Percentiles rank a stretch among this genome's conserved stretches.
Conservation (phyloP, 148 eudicot species). For the Arctostaphylos glauca region DNA sequence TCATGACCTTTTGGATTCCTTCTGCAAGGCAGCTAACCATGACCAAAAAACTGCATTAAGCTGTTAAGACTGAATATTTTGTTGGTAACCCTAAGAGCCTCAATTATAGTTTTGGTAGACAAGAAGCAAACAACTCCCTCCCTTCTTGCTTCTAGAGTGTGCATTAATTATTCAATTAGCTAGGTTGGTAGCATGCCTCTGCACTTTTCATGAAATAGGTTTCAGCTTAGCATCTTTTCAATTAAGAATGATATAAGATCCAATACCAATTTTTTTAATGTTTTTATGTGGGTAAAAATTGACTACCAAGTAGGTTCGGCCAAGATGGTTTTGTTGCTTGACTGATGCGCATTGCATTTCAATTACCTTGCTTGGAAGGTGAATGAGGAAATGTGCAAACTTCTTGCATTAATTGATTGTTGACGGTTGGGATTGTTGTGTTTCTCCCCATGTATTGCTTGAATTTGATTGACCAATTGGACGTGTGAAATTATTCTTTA, state of each 20-base stretch:
- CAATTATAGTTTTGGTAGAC: not conserved
- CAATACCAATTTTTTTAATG: not conserved
- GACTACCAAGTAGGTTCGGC: not conserved
- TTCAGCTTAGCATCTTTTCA: not conserved
- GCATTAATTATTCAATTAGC: not conserved
- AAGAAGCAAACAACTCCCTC: not conserved
- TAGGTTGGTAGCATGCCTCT: not conserved
- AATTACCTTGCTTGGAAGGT: not conserved
- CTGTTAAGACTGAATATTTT: not conserved
- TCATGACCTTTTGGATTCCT: not conserved
- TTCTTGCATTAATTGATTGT: not conserved
- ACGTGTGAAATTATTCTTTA: not conserved
- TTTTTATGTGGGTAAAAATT: not conserved
- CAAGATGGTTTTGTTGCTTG: not conserved
- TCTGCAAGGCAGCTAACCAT: slow-evolving; percentile 1
- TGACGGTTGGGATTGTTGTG: not conserved
- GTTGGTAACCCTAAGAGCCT: too few species aligned
- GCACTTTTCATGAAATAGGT: not conserved
- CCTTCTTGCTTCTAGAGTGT: not conserved
- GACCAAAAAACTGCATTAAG: not conserved
- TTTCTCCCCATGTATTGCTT: not conserved
- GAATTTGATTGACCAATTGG: not conserved
- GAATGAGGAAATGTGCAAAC: not conserved
- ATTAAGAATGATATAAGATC: not conserved
- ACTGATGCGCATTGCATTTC: not conserved